Percentiles rank a stretch among this genome's conserved stretches.
These are phyloP conservation scores for Dissophora ornata DNA, from an alignment of 192 early-diverging fungal species.

Conservation along the genomic window DNA sequence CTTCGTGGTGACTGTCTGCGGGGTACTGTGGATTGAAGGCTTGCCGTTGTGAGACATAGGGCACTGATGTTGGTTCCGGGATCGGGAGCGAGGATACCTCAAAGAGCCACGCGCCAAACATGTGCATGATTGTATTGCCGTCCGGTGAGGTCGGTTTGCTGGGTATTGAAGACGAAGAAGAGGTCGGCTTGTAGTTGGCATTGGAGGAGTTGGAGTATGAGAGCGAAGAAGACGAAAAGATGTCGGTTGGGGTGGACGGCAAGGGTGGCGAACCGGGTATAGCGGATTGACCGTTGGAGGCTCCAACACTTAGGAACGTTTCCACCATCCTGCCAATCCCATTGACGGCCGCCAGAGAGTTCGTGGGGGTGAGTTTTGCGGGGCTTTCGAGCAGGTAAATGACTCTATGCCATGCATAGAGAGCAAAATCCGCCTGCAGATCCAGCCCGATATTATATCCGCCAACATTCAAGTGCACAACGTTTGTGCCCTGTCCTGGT, in stretches of 20 bases:
- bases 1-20: constrained; percentile 55
- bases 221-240: constrained; percentile 41
- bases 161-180: not conserved
- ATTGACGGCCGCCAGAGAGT: constrained; percentile 63
- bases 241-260: constrained; percentile 37
- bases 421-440: constrained; percentile 70
- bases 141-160: constrained; percentile 59
- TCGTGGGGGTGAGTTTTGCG: constrained; percentile 58
- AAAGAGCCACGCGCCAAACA: constrained; percentile 88
- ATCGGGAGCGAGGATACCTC: constrained; percentile 63
- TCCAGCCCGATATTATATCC: constrained; percentile 69
- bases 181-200: constrained; percentile 2
- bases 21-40: constrained; percentile 34
- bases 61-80: constrained; percentile 35
- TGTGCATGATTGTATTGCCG: constrained; percentile 82
- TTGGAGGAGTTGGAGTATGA: constrained; percentile 16
- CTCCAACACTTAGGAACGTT: constrained; percentile 54
- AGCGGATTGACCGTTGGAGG: constrained; percentile 7
- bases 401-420: constrained; percentile 81
- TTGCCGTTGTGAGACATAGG: constrained; percentile 27
- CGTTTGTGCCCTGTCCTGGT: constrained; percentile 69
- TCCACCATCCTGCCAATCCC: constrained; percentile 71
- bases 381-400: constrained; percentile 69
- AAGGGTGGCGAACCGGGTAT: constrained; percentile 32
- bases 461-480: constrained; percentile 64